Evolutionary conservation across 169 alveolate genomes (phyloP), one percentile per base, ranked within the genome.

Genomic region (Eimeria brunetti): DNA sequence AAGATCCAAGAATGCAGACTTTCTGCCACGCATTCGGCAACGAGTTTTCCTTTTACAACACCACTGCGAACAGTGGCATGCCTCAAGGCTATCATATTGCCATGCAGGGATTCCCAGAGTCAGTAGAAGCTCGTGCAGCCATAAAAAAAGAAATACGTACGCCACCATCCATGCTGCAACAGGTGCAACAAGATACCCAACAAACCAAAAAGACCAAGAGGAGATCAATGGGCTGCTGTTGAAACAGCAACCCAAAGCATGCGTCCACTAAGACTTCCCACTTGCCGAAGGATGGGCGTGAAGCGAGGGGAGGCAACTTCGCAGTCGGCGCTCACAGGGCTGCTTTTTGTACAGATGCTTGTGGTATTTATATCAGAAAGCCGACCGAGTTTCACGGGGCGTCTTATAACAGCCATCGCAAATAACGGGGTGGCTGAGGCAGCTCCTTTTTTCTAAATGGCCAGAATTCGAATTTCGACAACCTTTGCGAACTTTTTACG

Each of bases 41-140:
- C 16, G 88, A 49, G n/a, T 67, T 92, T 33, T 36, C 96, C 36
- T 92, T 92, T 33, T 92, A 62, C 53, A 44, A 83, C 38, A 80
- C 92, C 41, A 44, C 75, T 8, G 83, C 64, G 8, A 75, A 75
- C 51, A 38, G 92, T 9, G 96, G 83, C 53, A 92, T 92, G 96
- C 96, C 96, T 24, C 93, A 92, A 53, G 96, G 96, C 62, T 92
- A 49, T 24, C 93, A 92, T 46, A 80, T 80, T 46, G 96, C 96
- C 44, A 88, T 71, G 94, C 84, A 71, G 56, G 94, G 86, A 41
- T 89, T 75, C 8, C 89, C 78, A 24, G 96, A 56, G 71, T 51
- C 73, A 24, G 88, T 14, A 36, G 88, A 20, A 53, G 76, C 89
- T 14, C 85, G 96, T 1, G 88, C 73, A 62, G 96, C 93, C 81